These are phyloP conservation scores for Harringtonia aguacate DNA, from an alignment of 2,329 filamentous ascomycete species.

Conservation along the genomic window DNA sequence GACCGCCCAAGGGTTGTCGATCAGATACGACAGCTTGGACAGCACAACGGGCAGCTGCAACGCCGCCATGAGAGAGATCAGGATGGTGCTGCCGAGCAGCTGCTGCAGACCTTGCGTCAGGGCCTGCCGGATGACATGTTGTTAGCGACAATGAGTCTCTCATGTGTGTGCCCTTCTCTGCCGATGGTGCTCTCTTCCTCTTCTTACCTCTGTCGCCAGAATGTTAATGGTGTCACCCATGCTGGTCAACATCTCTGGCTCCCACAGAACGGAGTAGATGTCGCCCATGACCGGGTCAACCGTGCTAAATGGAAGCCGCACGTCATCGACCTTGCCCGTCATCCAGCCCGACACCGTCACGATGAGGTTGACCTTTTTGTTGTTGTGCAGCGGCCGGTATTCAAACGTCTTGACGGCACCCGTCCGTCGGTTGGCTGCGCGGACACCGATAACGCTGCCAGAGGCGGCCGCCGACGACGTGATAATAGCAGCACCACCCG, in stretches of 20 bases:
- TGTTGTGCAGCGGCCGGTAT: conserved; percentile 93
- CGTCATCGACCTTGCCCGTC: conserved; percentile 95
- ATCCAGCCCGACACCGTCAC: conserved; percentile 96
- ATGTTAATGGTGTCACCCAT: conserved; percentile 99
- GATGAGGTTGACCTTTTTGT: conserved; percentile 92
- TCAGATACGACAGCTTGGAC: conserved; percentile 88
- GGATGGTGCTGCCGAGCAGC: conserved; percentile 79
- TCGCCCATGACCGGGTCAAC: conserved; percentile 97
- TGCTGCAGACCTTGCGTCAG: conserved; percentile 94
- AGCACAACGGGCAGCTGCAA: conserved; percentile 85
- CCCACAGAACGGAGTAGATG: conserved; percentile 93
- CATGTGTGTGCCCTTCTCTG: not conserved
- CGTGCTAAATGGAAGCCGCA: conserved; percentile 89
- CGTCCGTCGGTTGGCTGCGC: conserved; percentile 76
- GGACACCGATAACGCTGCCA: conserved; percentile 75
- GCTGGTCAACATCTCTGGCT: conserved; percentile 93
- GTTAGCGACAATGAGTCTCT: not conserved
- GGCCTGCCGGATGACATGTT: too few relatives aligned
- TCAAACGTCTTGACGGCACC: conserved; percentile 94
- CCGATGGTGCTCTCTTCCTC: not conserved
- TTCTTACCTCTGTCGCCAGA: conserved; percentile 80
- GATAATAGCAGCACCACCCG: conserved; percentile 87
- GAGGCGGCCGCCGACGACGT: conserved; percentile 81
- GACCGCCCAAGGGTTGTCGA: conserved; percentile 98
- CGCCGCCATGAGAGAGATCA: conserved; percentile 84